Evolutionary conservation across 2,329 filamentous ascomycete species (phyloP), one percentile per base, ranked within the genome.

Genomic region (Fusarium coffeatum): DNA sequence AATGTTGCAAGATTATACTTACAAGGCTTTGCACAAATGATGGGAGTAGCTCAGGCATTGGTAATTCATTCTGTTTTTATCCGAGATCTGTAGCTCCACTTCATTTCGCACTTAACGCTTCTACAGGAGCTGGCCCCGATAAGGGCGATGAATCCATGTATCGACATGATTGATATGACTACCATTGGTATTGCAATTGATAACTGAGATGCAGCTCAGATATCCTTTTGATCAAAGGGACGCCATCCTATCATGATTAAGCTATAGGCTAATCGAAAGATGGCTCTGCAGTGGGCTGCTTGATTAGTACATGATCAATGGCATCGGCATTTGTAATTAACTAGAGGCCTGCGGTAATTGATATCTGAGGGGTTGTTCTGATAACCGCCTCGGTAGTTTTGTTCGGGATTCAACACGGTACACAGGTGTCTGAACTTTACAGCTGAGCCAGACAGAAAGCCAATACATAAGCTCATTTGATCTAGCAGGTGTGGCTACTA

Each of bases 1-100:
- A 0, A 12, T n/a, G 2, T 5, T n/a, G 11, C 9, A 37, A 7
- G 1, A n/a, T 6, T 6, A 2, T 10, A 7, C 3, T n/a, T 6
- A 37, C 2, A 4, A n/a, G 9, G 1, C 5, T n/a, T 37, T 28
- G 11, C 3, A 28, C 27, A 28, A 27, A 28, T 12, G 12, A 28
- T 12, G 11, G 27, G 4, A 28, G 6, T 6, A 28, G 11, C 27
- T 28, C 27, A 12, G 27, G 11, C 27, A 28, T 28, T 28, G 12
- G 11, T 28, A 12, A 28, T 28, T 12, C 27, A 28, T 28, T 9
- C 27, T 28, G 11, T 12, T 28, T 28, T 28, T 12, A 28, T 12
- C 6, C 27, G 28, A 30, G 6, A 30, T 32, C 13, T 32, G 30
- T 16, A 16, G 13, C 13, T 15, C 12, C 16, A 32, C 28, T 30